Evolutionary conservation across 1,284 basidiomycete species (phyloP).

Genomic region (Ceratobasidium sp.): DNA sequence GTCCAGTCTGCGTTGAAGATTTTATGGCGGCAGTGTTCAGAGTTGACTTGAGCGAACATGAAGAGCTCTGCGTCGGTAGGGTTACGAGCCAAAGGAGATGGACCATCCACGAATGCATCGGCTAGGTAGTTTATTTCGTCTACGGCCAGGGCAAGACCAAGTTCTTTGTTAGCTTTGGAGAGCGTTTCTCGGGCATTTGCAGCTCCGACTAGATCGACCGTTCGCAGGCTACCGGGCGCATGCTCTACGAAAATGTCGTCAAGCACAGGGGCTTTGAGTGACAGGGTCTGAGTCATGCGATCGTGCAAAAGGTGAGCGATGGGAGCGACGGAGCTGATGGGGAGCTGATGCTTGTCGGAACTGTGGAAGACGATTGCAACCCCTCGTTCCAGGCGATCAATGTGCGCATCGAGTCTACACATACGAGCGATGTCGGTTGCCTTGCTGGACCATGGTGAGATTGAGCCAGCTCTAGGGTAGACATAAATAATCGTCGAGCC

Average conservation of each 20-base stretch:
- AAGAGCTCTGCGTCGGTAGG: constrained; percentile 98
- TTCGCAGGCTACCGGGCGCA: constrained; percentile 70
- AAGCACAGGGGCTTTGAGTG: constrained; percentile 64
- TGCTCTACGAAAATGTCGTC: constrained; percentile 73
- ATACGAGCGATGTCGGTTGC: constrained; percentile 93
- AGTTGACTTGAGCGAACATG: constrained; percentile 99
- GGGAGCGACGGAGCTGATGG: constrained; percentile 53
- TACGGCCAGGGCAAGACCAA: constrained; percentile 87
- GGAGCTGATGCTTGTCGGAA: constrained; percentile 53
- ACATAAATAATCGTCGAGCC: constrained; percentile 67
- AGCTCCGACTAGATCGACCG: constrained; percentile 61
- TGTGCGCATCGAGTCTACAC: constrained; percentile 73
- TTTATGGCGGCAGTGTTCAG: constrained; percentile 99
- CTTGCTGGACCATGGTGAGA: constrained; percentile 97
- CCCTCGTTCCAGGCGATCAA: constrained; percentile 86
- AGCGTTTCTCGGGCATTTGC: constrained; percentile 68
- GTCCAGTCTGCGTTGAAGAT: constrained; percentile 99
- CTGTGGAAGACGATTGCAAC: constrained; percentile 73
- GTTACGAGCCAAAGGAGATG: constrained; percentile 69
- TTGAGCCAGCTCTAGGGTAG: constrained; percentile 77
- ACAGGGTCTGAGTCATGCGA: constrained; percentile 90
- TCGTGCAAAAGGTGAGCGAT: constrained; percentile 82
- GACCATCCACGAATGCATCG: constrained; percentile 79
- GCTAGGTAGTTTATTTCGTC: constrained; percentile 95
- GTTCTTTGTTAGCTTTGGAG: constrained; percentile 75